Percentiles rank a stretch among this genome's conserved stretches.
Conservation (phyloP, 2,329 filamentous ascomycete genomes). For the Thielaviopsis punctulata region DNA sequence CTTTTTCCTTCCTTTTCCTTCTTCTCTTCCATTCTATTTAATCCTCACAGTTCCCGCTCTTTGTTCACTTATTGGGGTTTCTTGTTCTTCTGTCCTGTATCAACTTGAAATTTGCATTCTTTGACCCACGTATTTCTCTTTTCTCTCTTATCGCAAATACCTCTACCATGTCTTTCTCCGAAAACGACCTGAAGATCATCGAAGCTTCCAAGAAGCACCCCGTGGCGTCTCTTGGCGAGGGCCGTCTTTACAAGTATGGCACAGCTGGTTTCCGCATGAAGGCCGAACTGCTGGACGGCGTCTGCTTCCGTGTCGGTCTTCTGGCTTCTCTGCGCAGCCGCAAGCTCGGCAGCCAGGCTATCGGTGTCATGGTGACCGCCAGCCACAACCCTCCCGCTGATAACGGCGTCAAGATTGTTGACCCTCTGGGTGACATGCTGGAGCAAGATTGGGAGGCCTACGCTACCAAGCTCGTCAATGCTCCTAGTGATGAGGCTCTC, state of each 20-base stretch:
- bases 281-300: constrained; percentile 69
- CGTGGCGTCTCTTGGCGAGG: constrained; percentile 26
- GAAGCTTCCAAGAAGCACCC: constrained; percentile 45
- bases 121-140: not conserved
- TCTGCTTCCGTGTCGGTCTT: constrained; percentile 83
- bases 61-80: too few species aligned
- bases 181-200: constrained; percentile 31
- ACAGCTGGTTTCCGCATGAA: constrained; percentile 54
- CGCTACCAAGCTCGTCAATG: constrained; percentile 80
- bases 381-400: constrained; percentile 82
- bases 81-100: too few species aligned
- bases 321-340: constrained; percentile 77
- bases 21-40: not conserved
- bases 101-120: too few species aligned
- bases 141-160: not conserved
- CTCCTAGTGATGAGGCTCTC: constrained; percentile 55
- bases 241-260: constrained; percentile 44
- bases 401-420: constrained; percentile 90
- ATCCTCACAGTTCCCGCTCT: not conserved
- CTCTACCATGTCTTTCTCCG: not conserved
- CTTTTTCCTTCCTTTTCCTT: not conserved
- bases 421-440: constrained; percentile 95
- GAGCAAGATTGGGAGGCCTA: constrained; percentile 88
- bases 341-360: constrained; percentile 75
- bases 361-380: constrained; percentile 92